phyloP scores from a whole-genome alignment of 163 green algal species.

The Trebouxiophyceae sp. region DNA sequence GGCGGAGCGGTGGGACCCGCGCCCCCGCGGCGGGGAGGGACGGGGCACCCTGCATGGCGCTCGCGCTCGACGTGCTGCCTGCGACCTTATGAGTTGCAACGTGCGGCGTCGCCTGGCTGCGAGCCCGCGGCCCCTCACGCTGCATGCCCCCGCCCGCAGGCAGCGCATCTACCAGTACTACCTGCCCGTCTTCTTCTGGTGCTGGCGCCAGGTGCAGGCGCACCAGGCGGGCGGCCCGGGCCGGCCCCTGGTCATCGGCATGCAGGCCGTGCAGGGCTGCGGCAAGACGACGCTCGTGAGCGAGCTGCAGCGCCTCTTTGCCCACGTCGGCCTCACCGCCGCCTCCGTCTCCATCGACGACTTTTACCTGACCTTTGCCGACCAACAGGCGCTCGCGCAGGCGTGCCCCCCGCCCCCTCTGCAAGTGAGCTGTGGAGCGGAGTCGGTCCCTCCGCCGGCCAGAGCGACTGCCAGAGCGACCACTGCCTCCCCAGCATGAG shows the following conservation, averaged over 20 bases:
- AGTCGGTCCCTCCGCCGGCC: too few species aligned
- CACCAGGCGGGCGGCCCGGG: constrained; percentile 35
- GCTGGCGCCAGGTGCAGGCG: constrained; percentile 52
- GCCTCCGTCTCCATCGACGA: constrained; percentile 95
- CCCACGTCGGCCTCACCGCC: constrained; percentile 33
- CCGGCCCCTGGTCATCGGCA: constrained; percentile 69
- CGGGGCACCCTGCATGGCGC: too few species aligned
- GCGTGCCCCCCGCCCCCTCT: constrained; percentile 4
- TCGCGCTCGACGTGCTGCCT: too few species aligned
- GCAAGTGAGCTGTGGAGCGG: too few species aligned
- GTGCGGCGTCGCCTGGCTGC: neutral
- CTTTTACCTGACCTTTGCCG: constrained; percentile 87
- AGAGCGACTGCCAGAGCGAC: too few species aligned
- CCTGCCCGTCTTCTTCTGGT: constrained; percentile 93
- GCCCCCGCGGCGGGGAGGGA: too few species aligned
- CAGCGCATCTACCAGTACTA: constrained; percentile 92
- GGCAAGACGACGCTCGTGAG: constrained; percentile 96
- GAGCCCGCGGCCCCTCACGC: too few species aligned
- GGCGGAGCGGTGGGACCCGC: neutral
- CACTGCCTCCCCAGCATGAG: neutral
- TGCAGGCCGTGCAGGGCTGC: constrained; percentile 91
- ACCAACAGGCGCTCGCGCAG: constrained; percentile 58
- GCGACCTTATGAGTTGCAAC: neutral
- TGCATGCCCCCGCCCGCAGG: too few species aligned
- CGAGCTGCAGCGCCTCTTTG: constrained; percentile 78